A percentile compares a stretch with the other conserved stretches of the same genome.
Evolutionary conservation across 805 yeast genomes (phyloP).

Genomic region (Cyberlindnera mississippiensis): DNA sequence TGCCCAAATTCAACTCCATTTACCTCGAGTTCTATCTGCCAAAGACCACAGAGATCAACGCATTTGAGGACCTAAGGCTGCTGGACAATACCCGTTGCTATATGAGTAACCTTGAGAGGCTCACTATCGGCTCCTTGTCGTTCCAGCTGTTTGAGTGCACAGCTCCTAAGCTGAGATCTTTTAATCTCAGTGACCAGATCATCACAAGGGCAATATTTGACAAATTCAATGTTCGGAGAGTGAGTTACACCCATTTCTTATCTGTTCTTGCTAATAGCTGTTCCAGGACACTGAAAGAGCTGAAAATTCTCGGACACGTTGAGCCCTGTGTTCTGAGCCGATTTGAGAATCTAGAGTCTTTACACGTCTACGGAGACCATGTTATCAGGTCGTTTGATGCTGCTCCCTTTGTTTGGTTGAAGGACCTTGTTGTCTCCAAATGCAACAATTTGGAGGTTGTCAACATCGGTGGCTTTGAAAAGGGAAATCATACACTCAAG

Average conservation of each 20-base stretch:
- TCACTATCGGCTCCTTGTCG: slow-evolving; percentile 21
- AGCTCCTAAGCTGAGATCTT: slow-evolving; percentile 16
- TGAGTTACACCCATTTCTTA: slow-evolving; percentile 17
- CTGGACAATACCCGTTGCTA: slow-evolving; percentile 23
- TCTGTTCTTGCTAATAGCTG: slow-evolving; percentile 8
- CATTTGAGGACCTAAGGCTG: slow-evolving; percentile 21
- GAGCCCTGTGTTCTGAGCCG: slow-evolving; percentile 7
- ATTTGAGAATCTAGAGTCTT: slow-evolving; percentile 12
- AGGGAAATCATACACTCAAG: background rate
- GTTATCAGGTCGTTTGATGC: slow-evolving; percentile 8
- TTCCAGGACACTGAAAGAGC: slow-evolving; percentile 5
- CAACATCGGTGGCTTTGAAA: slow-evolving; percentile 1
- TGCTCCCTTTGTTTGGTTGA: slow-evolving; percentile 5
- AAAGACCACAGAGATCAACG: slow-evolving; percentile 9
- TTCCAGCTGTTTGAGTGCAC: slow-evolving; percentile 20
- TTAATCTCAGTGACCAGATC: slow-evolving; percentile 18
- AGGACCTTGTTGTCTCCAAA: slow-evolving; percentile 15
- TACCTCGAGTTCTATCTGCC: slow-evolving; percentile 22
- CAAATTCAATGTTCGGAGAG: slow-evolving; percentile 13
- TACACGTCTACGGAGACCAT: slow-evolving; percentile 21
- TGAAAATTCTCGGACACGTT: slow-evolving; percentile 18
- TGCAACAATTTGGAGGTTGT: slow-evolving; percentile 11
- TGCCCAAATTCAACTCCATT: slow-evolving; percentile 19
- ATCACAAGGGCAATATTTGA: slow-evolving; percentile 16
- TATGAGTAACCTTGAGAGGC: slow-evolving; percentile 12